phyloP scores from a whole-genome alignment of 768 basidiomycete genomes.

The Tulasnella sp. region DNA sequence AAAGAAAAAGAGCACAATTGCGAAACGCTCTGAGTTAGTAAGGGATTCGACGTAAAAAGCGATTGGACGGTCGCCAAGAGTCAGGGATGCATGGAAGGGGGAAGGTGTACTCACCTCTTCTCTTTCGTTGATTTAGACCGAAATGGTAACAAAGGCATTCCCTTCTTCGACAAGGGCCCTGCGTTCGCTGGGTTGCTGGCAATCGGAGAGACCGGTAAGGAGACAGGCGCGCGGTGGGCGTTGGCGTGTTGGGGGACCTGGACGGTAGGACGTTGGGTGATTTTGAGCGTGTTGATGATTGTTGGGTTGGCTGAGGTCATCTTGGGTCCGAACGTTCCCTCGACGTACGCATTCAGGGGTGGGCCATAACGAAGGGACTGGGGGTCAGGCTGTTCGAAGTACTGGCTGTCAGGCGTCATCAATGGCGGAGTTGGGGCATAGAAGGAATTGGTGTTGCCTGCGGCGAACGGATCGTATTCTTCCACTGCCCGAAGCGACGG shows the following conservation, averaged over 20 bases:
- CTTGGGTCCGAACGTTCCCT: conserved; percentile 6
- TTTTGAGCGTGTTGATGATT: conserved; percentile 1
- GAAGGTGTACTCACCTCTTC: conserved; percentile 11
- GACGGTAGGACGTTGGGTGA: conserved; percentile 21
- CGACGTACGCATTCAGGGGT: background rate
- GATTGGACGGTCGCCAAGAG: background rate
- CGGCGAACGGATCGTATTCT: conserved; percentile 25
- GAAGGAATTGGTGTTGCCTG: conserved; percentile 13
- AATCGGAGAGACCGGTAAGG: background rate
- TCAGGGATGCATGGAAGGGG: background rate
- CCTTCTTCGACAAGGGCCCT: conserved; percentile 19
- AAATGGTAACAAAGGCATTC: conserved; percentile 26
- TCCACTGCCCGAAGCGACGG: conserved; percentile 24
- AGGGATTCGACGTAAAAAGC: background rate
- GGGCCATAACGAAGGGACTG: background rate
- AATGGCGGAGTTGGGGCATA: conserved; percentile 22
- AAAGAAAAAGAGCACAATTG: background rate
- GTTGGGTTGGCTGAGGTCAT: background rate
- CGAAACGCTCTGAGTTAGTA: background rate
- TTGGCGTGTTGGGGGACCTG: background rate
- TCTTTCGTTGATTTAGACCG: conserved; percentile 19
- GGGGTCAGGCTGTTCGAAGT: conserved; percentile 15
- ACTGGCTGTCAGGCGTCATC: conserved; percentile 13
- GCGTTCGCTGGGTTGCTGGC: conserved; percentile 10
- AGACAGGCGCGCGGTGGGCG: background rate